phyloP scores from a whole-genome alignment of 2,329 filamentous ascomycete genomes.

The Cladophialophora yegresii region DNA sequence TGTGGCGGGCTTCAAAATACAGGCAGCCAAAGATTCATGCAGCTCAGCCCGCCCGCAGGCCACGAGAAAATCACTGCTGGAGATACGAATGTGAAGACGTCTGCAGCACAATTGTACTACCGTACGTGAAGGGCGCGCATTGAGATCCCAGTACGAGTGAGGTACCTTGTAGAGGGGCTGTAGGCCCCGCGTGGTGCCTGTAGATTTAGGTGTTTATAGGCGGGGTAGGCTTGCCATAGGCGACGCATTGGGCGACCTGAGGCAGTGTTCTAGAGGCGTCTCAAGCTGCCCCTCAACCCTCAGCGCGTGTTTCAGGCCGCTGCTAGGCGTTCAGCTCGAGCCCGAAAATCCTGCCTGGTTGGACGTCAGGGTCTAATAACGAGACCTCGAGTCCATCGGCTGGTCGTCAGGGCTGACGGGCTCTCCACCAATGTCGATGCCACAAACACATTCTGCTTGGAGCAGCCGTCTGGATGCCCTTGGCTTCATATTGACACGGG shows the following conservation, averaged over 20 bases:
- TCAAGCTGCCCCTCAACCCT: slow-evolving; percentile 11
- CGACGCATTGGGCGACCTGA: slow-evolving; percentile 13
- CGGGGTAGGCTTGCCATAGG: slow-evolving; percentile 4
- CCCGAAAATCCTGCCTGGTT: slow-evolving; percentile 3
- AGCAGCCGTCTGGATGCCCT: not conserved
- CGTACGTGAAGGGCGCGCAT: not conserved
- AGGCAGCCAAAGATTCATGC: slow-evolving; percentile 18
- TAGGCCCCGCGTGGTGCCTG: slow-evolving; percentile 3
- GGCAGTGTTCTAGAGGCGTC: slow-evolving; percentile 2
- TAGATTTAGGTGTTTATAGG: slow-evolving; percentile 10
- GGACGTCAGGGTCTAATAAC: slow-evolving; percentile 7
- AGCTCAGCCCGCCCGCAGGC: slow-evolving; percentile 10
- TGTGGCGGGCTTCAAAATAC: not conserved
- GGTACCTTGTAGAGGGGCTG: not conserved
- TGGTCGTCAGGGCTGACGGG: slow-evolving; percentile 9
- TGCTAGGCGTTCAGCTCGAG: slow-evolving; percentile 11
- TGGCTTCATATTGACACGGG: not conserved
- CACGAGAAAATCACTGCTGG: not conserved
- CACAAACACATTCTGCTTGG: not conserved
- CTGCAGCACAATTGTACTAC: not conserved
- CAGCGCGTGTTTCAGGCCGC: slow-evolving; percentile 4
- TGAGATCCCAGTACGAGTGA: too few species aligned
- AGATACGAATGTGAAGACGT: not conserved
- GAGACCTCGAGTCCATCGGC: not conserved
- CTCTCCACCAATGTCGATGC: slow-evolving; percentile 12